Percentiles rank a stretch among this genome's conserved stretches.
These are phyloP conservation scores for Verticillium nubilum DNA, from an alignment of 2,329 filamentous ascomycete species.

Conservation along the genomic window DNA sequence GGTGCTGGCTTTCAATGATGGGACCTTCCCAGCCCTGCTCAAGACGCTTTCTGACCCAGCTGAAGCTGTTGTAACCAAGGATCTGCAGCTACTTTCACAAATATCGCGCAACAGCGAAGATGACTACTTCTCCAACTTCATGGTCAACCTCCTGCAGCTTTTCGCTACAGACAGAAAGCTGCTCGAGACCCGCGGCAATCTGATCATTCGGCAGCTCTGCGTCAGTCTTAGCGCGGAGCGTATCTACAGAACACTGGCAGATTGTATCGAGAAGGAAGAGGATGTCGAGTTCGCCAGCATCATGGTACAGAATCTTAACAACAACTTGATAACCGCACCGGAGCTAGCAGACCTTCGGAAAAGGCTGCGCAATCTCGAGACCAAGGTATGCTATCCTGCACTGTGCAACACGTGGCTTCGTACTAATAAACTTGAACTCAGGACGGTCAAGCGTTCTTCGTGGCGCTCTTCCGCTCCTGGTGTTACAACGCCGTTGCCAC, in stretches of 20 bases:
- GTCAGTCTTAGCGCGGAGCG: slow-evolving; percentile 88
- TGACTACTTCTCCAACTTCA: slow-evolving; percentile 95
- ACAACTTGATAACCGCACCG: slow-evolving; percentile 96
- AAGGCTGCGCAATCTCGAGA: slow-evolving; percentile 83
- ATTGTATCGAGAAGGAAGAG: slow-evolving; percentile 96
- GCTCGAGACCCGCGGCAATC: slow-evolving; percentile 85
- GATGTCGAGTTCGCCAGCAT: slow-evolving; percentile 98
- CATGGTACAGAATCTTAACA: slow-evolving; percentile 99
- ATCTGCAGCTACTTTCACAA: slow-evolving; percentile 87
- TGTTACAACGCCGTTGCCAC: slow-evolving; percentile 98
- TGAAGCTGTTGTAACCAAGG: slow-evolving; percentile 91
- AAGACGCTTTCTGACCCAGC: slow-evolving; percentile 95
- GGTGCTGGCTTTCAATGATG: slow-evolving; percentile 91
- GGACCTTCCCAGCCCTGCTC: slow-evolving; percentile 89
- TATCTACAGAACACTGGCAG: slow-evolving; percentile 91
- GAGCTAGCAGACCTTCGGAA: slow-evolving; percentile 89
- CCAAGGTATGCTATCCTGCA: slow-evolving; percentile 51
- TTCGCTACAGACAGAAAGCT: slow-evolving; percentile 92
- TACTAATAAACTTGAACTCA: background rate
- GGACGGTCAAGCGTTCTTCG: slow-evolving; percentile 95
- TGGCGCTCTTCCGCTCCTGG: slow-evolving; percentile 92
- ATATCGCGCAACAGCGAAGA: slow-evolving; percentile 97
- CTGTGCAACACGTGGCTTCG: background rate
- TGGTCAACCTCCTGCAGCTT: slow-evolving; percentile 91
- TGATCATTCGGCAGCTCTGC: slow-evolving; percentile 94